Conservation (phyloP, 495 filamentous ascomycete genomes). For the Aspergillus sclerotiicarbonarius region DNA sequence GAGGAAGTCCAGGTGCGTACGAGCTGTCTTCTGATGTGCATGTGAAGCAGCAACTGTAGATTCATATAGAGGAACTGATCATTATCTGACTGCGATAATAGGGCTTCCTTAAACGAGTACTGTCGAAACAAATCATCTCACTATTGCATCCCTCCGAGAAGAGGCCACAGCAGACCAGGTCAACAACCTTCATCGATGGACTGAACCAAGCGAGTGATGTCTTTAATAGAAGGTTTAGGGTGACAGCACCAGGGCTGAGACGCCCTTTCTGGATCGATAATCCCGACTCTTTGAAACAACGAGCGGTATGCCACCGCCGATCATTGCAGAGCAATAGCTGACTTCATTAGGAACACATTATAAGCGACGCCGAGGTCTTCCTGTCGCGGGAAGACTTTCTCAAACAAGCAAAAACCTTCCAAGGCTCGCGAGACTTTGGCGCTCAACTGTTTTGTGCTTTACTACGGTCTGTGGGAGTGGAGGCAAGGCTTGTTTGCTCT, state of each 20-base stretch:
- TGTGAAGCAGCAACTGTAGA: not conserved
- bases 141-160: slow-evolving; percentile 63
- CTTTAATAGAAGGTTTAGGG: slow-evolving; percentile 64
- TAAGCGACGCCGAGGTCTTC: slow-evolving; percentile 38
- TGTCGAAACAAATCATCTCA: slow-evolving; percentile 58
- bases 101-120: slow-evolving; percentile 53
- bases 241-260: slow-evolving; percentile 68
- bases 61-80: not conserved
- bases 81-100: slow-evolving; percentile 18
- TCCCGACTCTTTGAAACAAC: slow-evolving; percentile 55
- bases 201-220: slow-evolving; percentile 64
- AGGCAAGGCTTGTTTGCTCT: slow-evolving; percentile 89
- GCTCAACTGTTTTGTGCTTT: slow-evolving; percentile 88
- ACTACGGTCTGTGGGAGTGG: slow-evolving; percentile 71
- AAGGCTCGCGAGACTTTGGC: slow-evolving; percentile 84
- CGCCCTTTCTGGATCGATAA: slow-evolving; percentile 71
- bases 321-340: too few relatives aligned
- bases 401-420: slow-evolving; percentile 58
- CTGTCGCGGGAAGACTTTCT: slow-evolving; percentile 69
- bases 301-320: slow-evolving; percentile 38
- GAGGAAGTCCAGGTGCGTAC: slow-evolving; percentile 54
- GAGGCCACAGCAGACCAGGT: slow-evolving; percentile 66
- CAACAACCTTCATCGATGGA: slow-evolving; percentile 74
- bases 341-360: slow-evolving; percentile 32
- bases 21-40: not conserved